Evolutionary conservation across 2,329 filamentous ascomycete genomes (phyloP), one percentile per base, ranked within the genome.

Genomic region (Esteya vermicola): DNA sequence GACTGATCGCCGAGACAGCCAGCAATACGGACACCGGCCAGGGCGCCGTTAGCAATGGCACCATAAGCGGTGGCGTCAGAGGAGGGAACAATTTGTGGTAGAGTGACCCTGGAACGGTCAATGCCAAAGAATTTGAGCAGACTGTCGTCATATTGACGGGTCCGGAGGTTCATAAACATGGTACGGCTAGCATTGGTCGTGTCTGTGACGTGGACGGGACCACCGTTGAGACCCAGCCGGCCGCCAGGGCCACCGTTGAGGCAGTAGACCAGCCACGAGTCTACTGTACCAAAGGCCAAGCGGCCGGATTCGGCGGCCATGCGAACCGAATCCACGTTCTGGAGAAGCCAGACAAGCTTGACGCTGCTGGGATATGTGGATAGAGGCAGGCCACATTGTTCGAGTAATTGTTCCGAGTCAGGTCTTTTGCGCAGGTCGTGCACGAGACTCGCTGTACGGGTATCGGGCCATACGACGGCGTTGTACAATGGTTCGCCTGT

Each of bases 121-220:
- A 94, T 71, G 34, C 72, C 74, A 59, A 93, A 93, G 63, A 93
- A 93, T 20, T 75, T 62, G 21, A 93, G 64, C 21, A 93, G 69
- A 31, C 68, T 68, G 42, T 85, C 75, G 55, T 89, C 84, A 59
- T 93, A 94, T 51, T 86, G 59, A 43, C 85, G 68, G 10, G 78
- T 88, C 50, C 77, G 70, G 40, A 94, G 68, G 60, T 93, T 85
- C 80, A 93, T 88, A 59, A 94, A 91, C 85, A 93, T 93, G 45
- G 86, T 94, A 53, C 86, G 70, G 39, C 82, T 89, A 18, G 86
- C 86, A 56, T 94, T 94, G 45, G 83, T 85, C 36, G 80, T 76
- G 57, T 94, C 86, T 0, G 86, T 91, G 43, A 93, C 84, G 54
- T 84, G 78, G 33, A 86, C 60, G 36, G 75, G 71, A n/a, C n/a